phyloP scores from a whole-genome alignment of 179 eudicot species.

The Silene vulgaris region DNA sequence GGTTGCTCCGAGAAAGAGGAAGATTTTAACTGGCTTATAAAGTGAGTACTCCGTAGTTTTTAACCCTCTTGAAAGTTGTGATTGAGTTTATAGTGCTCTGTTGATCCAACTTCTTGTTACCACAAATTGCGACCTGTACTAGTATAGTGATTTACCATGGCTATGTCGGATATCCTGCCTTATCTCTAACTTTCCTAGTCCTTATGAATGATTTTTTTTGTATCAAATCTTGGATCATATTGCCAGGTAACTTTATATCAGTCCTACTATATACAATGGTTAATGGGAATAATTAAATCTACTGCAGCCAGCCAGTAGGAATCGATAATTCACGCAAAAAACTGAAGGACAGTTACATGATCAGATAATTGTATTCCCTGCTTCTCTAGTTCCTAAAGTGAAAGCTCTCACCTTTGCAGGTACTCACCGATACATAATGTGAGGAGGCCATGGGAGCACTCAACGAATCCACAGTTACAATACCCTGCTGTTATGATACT shows the following conservation, averaged over 20 bases:
- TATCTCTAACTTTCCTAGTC: not conserved
- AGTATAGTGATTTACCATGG: not conserved
- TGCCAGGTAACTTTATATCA: not conserved
- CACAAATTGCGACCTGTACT: not conserved
- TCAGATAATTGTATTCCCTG: not conserved
- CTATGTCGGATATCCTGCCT: not conserved
- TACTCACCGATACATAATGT: slow-evolving; percentile 94
- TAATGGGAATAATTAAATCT: not conserved
- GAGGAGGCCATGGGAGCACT: slow-evolving; percentile 80
- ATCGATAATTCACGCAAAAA: not conserved
- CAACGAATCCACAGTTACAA: slow-evolving; percentile 36
- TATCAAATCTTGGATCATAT: not conserved
- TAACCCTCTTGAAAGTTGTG: not conserved
- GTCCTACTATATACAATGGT: not conserved
- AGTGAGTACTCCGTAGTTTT: slow-evolving; percentile 40
- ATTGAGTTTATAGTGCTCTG: not conserved
- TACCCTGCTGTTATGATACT: slow-evolving; percentile 82
- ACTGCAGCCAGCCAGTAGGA: not conserved
- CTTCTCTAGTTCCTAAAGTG: slow-evolving; percentile 1
- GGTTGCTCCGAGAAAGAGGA: slow-evolving; percentile 91
- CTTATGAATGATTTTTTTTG: not conserved
- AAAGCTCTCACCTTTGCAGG: slow-evolving; percentile 31
- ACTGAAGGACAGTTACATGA: too few relatives aligned
- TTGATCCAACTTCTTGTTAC: not conserved
- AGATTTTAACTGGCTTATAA: slow-evolving; percentile 72